Conservation (phyloP, 2,329 filamentous ascomycete species). For the Diaporthe ampelina region DNA sequence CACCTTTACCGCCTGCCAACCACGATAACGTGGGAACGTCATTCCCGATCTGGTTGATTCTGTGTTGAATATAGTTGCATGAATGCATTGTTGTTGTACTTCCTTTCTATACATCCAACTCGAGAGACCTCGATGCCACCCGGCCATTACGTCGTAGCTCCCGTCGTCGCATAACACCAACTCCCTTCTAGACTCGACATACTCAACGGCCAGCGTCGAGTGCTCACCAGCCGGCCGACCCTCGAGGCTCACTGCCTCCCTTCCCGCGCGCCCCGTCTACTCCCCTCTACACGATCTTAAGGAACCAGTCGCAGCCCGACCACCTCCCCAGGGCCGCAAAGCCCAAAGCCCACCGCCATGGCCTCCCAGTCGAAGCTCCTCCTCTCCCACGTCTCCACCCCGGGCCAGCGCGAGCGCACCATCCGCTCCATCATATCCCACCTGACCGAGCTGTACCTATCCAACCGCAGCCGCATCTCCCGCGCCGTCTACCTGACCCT, state of each 20-base stretch:
- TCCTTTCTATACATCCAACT: not conserved
- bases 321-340: not conserved
- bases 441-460: constrained; percentile 80
- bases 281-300: too few species aligned
- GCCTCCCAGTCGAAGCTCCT: constrained; percentile 81
- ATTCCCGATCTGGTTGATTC: not conserved
- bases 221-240: not conserved
- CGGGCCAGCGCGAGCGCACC: constrained; percentile 68
- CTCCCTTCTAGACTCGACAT: not conserved
- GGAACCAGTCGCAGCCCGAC: not conserved
- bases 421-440: constrained; percentile 75
- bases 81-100: not conserved
- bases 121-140: not conserved
- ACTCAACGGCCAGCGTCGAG: not conserved
- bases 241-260: not conserved
- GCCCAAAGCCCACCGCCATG: constrained; percentile 62
- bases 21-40: constrained; percentile 14
- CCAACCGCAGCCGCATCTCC: constrained; percentile 85
- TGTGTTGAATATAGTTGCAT: constrained; percentile 7
- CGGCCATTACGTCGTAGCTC: not conserved
- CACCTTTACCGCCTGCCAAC: not conserved
- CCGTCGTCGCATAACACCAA: constrained; percentile 10
- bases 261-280: too few species aligned
- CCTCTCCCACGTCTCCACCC: constrained; percentile 53
- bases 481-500: constrained; percentile 87